These are phyloP conservation scores for Gardenia jasminoides DNA, from an alignment of 257 asterid genomes.

Conservation along the genomic window DNA sequence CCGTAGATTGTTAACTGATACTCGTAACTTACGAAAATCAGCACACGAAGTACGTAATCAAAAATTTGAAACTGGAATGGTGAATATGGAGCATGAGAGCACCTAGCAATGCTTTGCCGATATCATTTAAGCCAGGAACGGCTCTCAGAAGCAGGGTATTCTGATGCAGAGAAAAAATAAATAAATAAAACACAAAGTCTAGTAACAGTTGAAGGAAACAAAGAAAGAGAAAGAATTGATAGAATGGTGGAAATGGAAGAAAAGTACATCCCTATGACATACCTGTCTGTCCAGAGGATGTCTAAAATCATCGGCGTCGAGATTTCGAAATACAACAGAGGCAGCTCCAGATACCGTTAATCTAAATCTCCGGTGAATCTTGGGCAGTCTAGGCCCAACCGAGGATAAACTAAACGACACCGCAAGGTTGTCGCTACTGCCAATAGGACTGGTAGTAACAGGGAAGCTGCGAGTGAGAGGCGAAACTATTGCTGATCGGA, in stretches of 20 bases:
- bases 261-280: background rate
- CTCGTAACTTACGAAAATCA: background rate
- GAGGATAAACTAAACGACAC: constrained; percentile 24
- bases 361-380: constrained; percentile 7
- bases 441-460: too few relatives aligned
- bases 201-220: background rate
- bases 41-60: background rate
- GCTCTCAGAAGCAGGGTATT: constrained; percentile 89
- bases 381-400: constrained; percentile 21
- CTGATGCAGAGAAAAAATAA: constrained; percentile 40
- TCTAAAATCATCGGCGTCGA: constrained; percentile 89
- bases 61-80: background rate
- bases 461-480: background rate
- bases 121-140: constrained; percentile 79
- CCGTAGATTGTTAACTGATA: background rate
- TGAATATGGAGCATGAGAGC: constrained; percentile 1
- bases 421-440: background rate
- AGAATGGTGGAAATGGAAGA: too few relatives aligned
- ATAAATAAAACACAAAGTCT: background rate
- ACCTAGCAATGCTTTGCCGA: constrained; percentile 89
- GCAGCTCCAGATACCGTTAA: constrained; percentile 47
- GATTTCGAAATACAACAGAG: constrained; percentile 52
- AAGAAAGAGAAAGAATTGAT: too few relatives aligned
- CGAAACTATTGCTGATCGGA: background rate
- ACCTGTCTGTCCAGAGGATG: constrained; percentile 96